Evolutionary conservation across 805 yeast genomes (phyloP).

Genomic region (Pichia gijzeniarum): DNA sequence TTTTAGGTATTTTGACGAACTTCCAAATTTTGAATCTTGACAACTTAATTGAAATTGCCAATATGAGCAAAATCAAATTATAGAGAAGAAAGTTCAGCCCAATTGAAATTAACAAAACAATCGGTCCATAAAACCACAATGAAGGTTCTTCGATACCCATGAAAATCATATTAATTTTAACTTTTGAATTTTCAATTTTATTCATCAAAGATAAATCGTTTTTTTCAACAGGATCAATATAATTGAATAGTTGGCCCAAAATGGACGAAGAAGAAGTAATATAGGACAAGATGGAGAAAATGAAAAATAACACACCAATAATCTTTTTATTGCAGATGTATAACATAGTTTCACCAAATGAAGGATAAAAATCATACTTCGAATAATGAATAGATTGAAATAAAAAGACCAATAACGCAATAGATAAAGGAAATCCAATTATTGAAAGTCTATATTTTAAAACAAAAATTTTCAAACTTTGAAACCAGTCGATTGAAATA

Average conservation of each 20-base stretch:
- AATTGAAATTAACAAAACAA: conserved; percentile 43
- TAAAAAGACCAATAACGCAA: conserved; percentile 44
- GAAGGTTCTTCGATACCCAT: conserved; percentile 58
- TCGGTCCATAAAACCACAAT: conserved; percentile 53
- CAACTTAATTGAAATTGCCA: neutral
- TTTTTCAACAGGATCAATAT: conserved; percentile 48
- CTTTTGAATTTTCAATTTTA: conserved; percentile 31
- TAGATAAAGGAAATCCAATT: conserved; percentile 61
- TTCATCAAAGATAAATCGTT: conserved; percentile 40
- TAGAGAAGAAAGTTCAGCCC: conserved; percentile 37
- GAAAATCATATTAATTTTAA: conserved; percentile 49
- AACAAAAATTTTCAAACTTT: conserved; percentile 62
- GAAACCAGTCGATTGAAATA: conserved; percentile 45
- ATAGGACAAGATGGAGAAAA: conserved; percentile 35
- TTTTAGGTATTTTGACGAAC: conserved; percentile 6
- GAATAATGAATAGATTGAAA: conserved; percentile 48
- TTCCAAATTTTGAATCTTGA: conserved; percentile 6
- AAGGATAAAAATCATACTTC: conserved; percentile 33
- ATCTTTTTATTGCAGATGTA: conserved; percentile 29
- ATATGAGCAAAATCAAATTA: conserved; percentile 17
- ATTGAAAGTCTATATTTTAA: conserved; percentile 72
- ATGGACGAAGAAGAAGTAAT: conserved; percentile 36
- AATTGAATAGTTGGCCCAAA: conserved; percentile 19
- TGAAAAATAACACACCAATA: conserved; percentile 22
- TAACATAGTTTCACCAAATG: conserved; percentile 42